Base-by-base conservation (phyloP, 2,329 filamentous ascomycete species). In the Intubia oerlemansii region DNA sequence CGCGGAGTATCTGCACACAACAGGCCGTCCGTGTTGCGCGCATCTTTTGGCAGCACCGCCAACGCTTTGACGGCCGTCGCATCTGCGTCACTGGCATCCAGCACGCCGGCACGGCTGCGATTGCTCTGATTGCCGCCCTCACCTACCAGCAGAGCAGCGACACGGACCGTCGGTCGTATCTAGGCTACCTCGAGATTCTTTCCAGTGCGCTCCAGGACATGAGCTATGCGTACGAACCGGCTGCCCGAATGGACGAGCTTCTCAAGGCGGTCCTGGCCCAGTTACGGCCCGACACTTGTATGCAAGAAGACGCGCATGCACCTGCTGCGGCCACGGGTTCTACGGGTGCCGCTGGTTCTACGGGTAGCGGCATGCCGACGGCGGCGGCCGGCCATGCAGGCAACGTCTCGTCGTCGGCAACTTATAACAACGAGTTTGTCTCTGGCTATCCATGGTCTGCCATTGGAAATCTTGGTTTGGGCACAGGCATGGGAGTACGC, bases 1-100 rank as follows among this genome's bases (percentile, higher is more conserved):
- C 57, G 4, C 51, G 61, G 12, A 57, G 51, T 29, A 59, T 62
- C 30, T 65, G 60, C 44, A 62, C 57, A 0, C 59, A 62, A 28
- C 59, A 65, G 34, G 60, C 61, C 4, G 57, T 63, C 31, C 46
- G 57, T 1, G 55, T 65, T 1, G 54, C 59, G 0, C 50, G 54
- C 14, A 62, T 65, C 33, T 63, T 63, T 38, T 61, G 56, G 57
- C 59, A 62, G 34, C 59, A 65, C 36, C 50, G 59, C 0, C 57
- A 61, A 39, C 49, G 55, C 4, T 62, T 62, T 29, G 53, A 60
- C 30, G 56, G 55, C 2, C 53, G 51, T 31, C 59, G 57, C 32
- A 60, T 62, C 13, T 57, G 56, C 15, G 46, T 59, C 16, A 55
- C 56, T 1, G 57, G 54, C 2, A 50, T 64, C 27, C 60, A 64